phyloP scores from a whole-genome alignment of 148 eudicot genomes.

The Vaccinium macrocarpon region DNA sequence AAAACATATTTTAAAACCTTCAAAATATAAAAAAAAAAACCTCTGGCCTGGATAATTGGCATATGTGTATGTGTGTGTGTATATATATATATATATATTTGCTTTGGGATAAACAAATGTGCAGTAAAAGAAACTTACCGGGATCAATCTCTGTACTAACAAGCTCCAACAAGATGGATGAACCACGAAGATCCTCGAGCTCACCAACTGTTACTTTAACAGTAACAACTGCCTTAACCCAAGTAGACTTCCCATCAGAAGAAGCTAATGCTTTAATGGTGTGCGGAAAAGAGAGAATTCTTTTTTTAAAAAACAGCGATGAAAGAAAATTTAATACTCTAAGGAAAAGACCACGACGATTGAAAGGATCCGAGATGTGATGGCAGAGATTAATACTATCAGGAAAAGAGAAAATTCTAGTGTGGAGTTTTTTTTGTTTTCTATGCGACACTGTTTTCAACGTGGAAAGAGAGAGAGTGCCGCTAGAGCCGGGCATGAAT shows the following conservation, averaged over 20 bases:
- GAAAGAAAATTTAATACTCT: too few relatives aligned
- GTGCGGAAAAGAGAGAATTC: not conserved
- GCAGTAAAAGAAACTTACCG: slow-evolving; percentile 27
- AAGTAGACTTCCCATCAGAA: not conserved
- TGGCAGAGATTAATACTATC: too few relatives aligned
- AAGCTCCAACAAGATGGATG: slow-evolving; percentile 44
- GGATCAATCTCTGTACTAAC: slow-evolving; percentile 45
- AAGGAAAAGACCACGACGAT: too few relatives aligned
- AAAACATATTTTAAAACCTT: too few relatives aligned
- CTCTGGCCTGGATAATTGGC: too few relatives aligned
- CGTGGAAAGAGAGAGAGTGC: not conserved
- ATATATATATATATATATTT: too few relatives aligned
- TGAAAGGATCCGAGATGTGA: too few relatives aligned
- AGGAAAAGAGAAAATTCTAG: too few relatives aligned
- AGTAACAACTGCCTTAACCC: slow-evolving; percentile 35
- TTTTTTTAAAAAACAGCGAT: not conserved
- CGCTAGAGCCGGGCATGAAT: not conserved
- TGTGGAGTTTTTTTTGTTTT: not conserved
- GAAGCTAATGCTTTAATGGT: slow-evolving; percentile 7
- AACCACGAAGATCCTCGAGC: slow-evolving; percentile 42
- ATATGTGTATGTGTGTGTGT: too few relatives aligned
- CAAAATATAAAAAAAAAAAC: too few relatives aligned
- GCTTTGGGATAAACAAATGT: too few relatives aligned
- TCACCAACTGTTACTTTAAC: slow-evolving; percentile 38
- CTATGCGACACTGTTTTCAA: not conserved